Percentiles rank a stretch among this genome's conserved stretches.
phyloP scores from a whole-genome alignment of 2,329 filamentous ascomycete species.

The Xylaria sp. region DNA sequence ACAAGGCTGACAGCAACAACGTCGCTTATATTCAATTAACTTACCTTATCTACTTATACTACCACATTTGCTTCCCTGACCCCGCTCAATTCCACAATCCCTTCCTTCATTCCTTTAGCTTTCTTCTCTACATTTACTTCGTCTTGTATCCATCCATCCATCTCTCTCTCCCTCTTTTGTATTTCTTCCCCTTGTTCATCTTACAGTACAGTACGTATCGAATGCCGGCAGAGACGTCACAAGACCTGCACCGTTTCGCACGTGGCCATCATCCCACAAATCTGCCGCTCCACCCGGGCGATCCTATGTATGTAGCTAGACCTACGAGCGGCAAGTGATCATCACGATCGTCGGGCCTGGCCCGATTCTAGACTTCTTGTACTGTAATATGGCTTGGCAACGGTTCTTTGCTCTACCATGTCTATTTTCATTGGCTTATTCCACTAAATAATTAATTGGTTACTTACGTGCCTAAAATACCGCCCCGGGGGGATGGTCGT shows the following conservation, averaged over 20 bases:
- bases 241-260: slow-evolving; percentile 28
- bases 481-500: too few relatives aligned
- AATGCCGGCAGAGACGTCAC: slow-evolving; percentile 8
- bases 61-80: too few relatives aligned
- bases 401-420: neutral
- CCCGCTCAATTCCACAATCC: neutral
- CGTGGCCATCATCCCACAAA: slow-evolving; percentile 14
- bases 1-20: too few relatives aligned
- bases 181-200: neutral
- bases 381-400: neutral
- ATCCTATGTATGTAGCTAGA: neutral
- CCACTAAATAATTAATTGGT: too few relatives aligned
- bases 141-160: neutral
- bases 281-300: too few relatives aligned
- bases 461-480: too few relatives aligned
- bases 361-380: neutral
- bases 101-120: neutral
- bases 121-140: neutral
- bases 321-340: slow-evolving; percentile 34
- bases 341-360: slow-evolving; percentile 30
- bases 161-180: neutral
- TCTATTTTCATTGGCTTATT: too few relatives aligned
- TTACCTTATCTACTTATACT: neutral
- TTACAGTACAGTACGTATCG: neutral
- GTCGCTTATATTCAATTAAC: too few relatives aligned